Base-by-base conservation (phyloP, 768 basidiomycete species). In the Suillus weaverae region DNA sequence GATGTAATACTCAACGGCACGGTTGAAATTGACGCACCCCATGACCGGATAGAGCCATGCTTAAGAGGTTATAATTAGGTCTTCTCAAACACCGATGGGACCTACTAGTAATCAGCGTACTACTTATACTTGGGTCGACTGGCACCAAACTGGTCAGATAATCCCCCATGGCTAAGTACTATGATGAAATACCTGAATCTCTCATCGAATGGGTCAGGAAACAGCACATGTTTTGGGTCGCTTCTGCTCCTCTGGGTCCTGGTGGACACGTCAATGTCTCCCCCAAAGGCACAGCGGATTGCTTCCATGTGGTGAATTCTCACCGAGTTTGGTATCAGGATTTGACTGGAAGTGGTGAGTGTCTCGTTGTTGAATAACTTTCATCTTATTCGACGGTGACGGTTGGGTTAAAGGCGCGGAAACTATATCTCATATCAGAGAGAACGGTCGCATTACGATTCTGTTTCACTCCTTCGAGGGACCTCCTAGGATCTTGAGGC, bases 161-260 rank as follows among this genome's bases (percentile, higher is more conserved):
- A 51, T 51, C 26, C 30, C 30, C 18, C 51, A 53, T 53, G 50
- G 50, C 50, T 0, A 50, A 50, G 50, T 50, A 30, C 26, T 50
- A 50, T 70, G 81, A 87, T 65, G 79, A 84, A 38, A 86, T 90
- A n/a, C 85, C 88, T 0, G 77, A 80, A 8, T 79, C 81, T 67
- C 76, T 88, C 46, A 68, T 83, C n/a, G 74, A 79, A 62, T 90
- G 88, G 88, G 83, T 90, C 18, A 68, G 76, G 55, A 79, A 85
- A 64, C 89, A 91, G 72, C 82, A 88, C 61, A 76, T 90, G 60
- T 91, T 90, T 73, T 91, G 87, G 84, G 89, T 91, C 5, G 88
- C 87, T 0, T 84, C 87, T 2, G 87, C 89, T 1, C 90, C 89
- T 14, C 82, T 90, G 10, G 77, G 75, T 10, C 71, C 70, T 0